phyloP scores from a whole-genome alignment of 768 basidiomycete species.

The Dendrothele bispora region DNA sequence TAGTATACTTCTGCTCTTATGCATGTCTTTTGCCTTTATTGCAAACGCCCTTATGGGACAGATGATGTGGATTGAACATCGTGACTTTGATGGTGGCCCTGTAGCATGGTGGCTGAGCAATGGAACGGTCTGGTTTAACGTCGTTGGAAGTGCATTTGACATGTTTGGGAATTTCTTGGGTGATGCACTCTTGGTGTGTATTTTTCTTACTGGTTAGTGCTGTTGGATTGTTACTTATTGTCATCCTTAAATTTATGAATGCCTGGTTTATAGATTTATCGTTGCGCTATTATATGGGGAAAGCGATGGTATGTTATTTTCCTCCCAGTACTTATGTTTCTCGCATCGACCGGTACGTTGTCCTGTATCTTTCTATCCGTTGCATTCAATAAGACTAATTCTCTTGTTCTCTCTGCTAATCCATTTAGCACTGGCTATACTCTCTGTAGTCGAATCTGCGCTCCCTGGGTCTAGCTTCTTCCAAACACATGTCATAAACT shows the following conservation, averaged over 20 bases:
- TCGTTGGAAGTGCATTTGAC: conserved; percentile 25
- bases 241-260: too few species aligned
- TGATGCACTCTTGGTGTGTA: conserved; percentile 34
- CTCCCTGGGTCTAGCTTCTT: conserved; percentile 27
- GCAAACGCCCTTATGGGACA: conserved; percentile 26
- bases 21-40: conserved; percentile 28
- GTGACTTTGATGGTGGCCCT: conserved; percentile 28
- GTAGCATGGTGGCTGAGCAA: conserved; percentile 26
- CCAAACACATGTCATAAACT: conserved; percentile 20
- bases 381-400: conserved; percentile 1
- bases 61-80: conserved; percentile 32
- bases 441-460: conserved; percentile 25
- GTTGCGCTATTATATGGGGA: conserved; percentile 34
- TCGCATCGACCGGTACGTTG: too few species aligned
- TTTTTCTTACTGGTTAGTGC: not conserved
- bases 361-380: too few species aligned
- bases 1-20: conserved; percentile 12
- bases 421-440: conserved; percentile 24
- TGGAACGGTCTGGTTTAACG: conserved; percentile 29
- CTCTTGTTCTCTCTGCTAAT: conserved; percentile 17
- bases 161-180: conserved; percentile 28
- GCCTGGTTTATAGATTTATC: conserved; percentile 28
- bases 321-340: too few species aligned
- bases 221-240: not conserved
- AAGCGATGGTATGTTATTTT: too few species aligned